Evolutionary conservation across 129 eudicot genomes (phyloP).

Genomic region (Silybum marianum): DNA sequence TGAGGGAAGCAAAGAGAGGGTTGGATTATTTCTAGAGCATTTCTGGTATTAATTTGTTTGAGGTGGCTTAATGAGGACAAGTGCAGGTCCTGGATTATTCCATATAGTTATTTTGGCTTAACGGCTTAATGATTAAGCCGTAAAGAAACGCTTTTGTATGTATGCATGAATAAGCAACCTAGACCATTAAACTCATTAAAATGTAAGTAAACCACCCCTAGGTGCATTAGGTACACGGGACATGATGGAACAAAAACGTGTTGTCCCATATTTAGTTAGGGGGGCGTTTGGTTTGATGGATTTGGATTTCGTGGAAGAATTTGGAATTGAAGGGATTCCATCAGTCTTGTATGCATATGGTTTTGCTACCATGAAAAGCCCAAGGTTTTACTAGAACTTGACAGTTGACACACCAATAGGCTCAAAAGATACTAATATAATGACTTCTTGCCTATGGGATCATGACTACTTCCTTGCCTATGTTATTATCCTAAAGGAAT

Average conservation of each 20-base stretch:
- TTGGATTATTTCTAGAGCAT: not conserved
- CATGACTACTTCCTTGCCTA: not conserved
- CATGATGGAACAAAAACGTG: not conserved
- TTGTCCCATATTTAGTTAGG: not conserved
- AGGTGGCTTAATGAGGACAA: not conserved
- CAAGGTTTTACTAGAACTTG: not conserved
- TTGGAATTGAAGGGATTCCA: no score
- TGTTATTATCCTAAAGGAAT: no score
- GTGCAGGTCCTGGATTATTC: not conserved
- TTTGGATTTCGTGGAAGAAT: no score
- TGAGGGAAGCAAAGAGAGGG: not conserved
- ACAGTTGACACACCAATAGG: not conserved
- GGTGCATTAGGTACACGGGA: not conserved
- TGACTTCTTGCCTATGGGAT: not conserved
- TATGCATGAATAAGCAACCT: not conserved
- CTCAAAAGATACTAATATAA: not conserved
- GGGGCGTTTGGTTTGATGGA: no score
- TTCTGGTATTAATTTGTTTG: not conserved
- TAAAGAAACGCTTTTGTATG: not conserved
- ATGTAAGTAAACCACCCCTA: not conserved
- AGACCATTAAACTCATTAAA: not conserved
- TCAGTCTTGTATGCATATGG: no score
- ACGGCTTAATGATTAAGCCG: not conserved
- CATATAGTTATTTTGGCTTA: not conserved
- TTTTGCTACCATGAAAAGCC: not conserved